These are phyloP conservation scores for Acanthamoeba pearcei DNA, from an alignment of 208 protist species.

Conservation along the genomic window DNA sequence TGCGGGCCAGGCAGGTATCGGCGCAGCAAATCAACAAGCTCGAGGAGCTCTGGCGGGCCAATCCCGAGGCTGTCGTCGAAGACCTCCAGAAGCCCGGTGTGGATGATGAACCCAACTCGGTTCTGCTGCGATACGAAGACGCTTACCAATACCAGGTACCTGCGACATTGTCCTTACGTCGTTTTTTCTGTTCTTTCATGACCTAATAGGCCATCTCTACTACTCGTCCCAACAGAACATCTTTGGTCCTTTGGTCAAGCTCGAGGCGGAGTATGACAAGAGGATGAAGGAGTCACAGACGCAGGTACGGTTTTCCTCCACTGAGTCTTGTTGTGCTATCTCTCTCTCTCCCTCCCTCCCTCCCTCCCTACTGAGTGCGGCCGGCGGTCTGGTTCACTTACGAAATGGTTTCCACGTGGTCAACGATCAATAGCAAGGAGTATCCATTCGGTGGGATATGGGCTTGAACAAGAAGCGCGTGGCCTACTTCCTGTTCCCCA, in stretches of 20 bases:
- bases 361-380: background rate
- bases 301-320: background rate
- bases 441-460: conserved; percentile 91
- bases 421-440: conserved; percentile 72
- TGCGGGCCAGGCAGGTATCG: conserved; percentile 89
- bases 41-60: conserved; percentile 94
- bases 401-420: background rate
- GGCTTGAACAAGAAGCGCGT: conserved; percentile 90
- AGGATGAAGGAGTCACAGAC: conserved; percentile 94
- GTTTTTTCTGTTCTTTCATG: background rate
- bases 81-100: conserved; percentile 88
- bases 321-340: background rate
- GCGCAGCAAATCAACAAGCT: conserved; percentile 92
- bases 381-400: background rate
- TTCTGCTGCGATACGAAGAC: conserved; percentile 92
- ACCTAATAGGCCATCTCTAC: background rate
- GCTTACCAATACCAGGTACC: conserved; percentile 92
- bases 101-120: conserved; percentile 87
- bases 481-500: conserved; percentile 90
- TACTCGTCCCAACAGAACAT: conserved; percentile 84
- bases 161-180: too few relatives aligned
- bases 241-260: conserved; percentile 93
- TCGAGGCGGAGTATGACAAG: conserved; percentile 95
- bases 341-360: background rate
- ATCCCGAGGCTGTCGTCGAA: conserved; percentile 87